Percentiles rank a stretch among this genome's conserved stretches.
Conservation (phyloP, 1,284 basidiomycete species). For the Sporisorium iseilematis-ciliati region DNA sequence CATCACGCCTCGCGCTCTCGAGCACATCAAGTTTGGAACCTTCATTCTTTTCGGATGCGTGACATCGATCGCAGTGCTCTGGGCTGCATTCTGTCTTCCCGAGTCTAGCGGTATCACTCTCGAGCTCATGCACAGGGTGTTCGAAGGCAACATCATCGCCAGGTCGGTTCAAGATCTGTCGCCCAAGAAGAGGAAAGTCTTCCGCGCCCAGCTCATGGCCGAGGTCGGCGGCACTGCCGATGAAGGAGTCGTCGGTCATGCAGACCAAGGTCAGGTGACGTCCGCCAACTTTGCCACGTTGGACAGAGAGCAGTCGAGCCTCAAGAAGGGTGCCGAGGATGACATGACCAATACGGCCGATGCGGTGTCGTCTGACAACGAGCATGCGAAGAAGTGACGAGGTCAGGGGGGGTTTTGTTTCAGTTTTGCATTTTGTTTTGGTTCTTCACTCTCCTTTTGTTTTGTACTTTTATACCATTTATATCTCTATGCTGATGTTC, state of each 20-base stretch:
- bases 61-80: constrained; percentile 57
- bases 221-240: constrained; percentile 45
- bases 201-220: constrained; percentile 37
- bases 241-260: background rate
- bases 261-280: background rate
- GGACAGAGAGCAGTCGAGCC: constrained; percentile 15
- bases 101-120: constrained; percentile 64
- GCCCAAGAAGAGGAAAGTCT: constrained; percentile 45
- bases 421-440: background rate
- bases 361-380: constrained; percentile 18
- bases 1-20: constrained; percentile 61
- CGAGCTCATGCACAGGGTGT: constrained; percentile 61
- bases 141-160: constrained; percentile 60
- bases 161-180: constrained; percentile 57
- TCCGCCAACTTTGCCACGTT: constrained; percentile 19
- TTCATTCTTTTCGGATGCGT: constrained; percentile 62
- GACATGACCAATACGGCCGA: constrained; percentile 24
- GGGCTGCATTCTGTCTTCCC: constrained; percentile 63
- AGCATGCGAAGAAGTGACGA: constrained; percentile 17
- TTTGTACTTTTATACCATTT: constrained; percentile 17
- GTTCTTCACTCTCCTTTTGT: background rate
- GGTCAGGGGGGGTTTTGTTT: background rate
- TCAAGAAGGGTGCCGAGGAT: constrained; percentile 19
- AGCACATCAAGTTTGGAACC: constrained; percentile 63
- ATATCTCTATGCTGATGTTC: background rate